Conservation (phyloP, 2,329 filamentous ascomycete genomes). For the Diaporthe sp. region DNA sequence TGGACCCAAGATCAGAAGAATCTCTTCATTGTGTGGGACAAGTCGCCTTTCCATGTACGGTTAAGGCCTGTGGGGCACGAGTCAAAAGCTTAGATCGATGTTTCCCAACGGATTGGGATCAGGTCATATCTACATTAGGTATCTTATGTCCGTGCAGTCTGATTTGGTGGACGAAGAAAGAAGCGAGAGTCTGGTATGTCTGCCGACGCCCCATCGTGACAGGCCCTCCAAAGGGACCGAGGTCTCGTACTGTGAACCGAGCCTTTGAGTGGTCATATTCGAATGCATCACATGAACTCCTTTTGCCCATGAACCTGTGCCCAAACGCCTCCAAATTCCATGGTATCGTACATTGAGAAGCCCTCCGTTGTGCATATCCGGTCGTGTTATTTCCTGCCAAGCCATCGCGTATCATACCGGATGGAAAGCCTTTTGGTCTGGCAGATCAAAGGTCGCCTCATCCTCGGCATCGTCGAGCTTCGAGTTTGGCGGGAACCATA, state of each 20-base stretch:
- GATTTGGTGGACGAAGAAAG: not conserved
- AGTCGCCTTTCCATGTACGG: slow-evolving; percentile 53
- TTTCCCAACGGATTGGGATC: not conserved
- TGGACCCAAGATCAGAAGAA: slow-evolving; percentile 56
- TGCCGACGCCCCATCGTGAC: too few relatives aligned
- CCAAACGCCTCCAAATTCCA: not conserved
- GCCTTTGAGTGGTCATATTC: not conserved
- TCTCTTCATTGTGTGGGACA: slow-evolving; percentile 57
- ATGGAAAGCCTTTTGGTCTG: slow-evolving; percentile 11
- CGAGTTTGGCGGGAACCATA: not conserved
- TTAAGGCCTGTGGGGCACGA: slow-evolving; percentile 49
- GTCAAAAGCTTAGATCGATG: too few relatives aligned
- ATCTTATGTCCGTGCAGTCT: not conserved
- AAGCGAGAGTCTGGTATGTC: not conserved
- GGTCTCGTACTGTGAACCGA: slow-evolving; percentile 23
- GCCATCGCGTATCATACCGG: not conserved
- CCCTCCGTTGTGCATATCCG: not conserved
- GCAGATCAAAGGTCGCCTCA: not conserved
- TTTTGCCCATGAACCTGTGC: not conserved
- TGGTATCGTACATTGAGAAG: not conserved
- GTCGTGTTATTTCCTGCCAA: not conserved
- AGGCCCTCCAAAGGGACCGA: not conserved
- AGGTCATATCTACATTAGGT: not conserved
- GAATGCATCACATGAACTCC: not conserved
- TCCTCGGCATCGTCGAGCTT: not conserved